phyloP scores from a whole-genome alignment of 2,329 filamentous ascomycete species.

The Dothistroma septosporum region DNA sequence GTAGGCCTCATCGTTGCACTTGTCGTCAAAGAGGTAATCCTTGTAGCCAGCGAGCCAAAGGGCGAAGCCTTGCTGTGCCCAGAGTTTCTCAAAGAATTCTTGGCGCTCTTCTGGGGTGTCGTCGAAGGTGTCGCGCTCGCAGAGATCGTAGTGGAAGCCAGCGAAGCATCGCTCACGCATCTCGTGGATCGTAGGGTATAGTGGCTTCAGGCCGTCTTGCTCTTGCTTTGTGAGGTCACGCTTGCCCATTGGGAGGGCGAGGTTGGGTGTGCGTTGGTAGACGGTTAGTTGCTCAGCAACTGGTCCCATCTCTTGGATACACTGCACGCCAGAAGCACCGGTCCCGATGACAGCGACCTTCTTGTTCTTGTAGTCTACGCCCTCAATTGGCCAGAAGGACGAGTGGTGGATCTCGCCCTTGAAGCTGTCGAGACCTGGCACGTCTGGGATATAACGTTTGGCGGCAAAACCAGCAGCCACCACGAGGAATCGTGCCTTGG shows the following conservation, averaged over 20 bases:
- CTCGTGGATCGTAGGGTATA: conserved; percentile 49
- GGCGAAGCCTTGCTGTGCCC: conserved; percentile 34
- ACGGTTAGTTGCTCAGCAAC: conserved; percentile 47
- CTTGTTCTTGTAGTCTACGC: conserved; percentile 55
- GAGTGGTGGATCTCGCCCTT: conserved; percentile 52
- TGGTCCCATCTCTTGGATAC: conserved; percentile 54
- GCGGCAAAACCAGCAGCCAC: conserved; percentile 56
- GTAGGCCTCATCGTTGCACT: conserved; percentile 44
- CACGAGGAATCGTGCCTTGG: conserved; percentile 51
- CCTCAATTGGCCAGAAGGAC: conserved; percentile 39
- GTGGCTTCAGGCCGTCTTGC: conserved; percentile 44
- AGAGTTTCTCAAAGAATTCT: conserved; percentile 42
- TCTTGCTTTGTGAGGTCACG: conserved; percentile 47
- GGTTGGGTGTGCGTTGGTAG: conserved; percentile 65
- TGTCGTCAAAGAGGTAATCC: conserved; percentile 36
- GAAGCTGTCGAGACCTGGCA: conserved; percentile 57
- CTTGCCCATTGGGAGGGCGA: conserved; percentile 59
- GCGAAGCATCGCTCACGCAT: conserved; percentile 53
- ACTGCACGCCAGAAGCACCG: conserved; percentile 61
- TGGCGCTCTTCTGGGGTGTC: conserved; percentile 42
- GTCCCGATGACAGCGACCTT: conserved; percentile 61
- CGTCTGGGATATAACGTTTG: conserved; percentile 59
- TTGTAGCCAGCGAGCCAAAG: conserved; percentile 32
- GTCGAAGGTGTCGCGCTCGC: conserved; percentile 52
- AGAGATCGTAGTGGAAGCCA: conserved; percentile 57